Conservation (phyloP, 1,284 basidiomycete genomes). For the Fomitopsis schrenkii region DNA sequence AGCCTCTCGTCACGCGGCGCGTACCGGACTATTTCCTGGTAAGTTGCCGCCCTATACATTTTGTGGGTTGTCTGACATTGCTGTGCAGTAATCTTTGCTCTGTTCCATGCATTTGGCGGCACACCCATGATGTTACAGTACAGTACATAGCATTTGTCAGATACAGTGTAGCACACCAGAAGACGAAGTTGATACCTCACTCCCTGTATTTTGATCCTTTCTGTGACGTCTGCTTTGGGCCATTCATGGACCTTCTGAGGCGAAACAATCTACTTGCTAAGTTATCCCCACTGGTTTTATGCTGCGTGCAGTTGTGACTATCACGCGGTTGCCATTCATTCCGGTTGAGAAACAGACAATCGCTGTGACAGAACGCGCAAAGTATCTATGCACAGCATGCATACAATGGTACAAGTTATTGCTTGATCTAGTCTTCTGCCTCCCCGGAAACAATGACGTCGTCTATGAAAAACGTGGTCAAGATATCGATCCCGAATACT, state of each 20-base stretch:
- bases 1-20: conserved; percentile 95
- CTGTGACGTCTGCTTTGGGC: conserved; percentile 1
- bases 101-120: conserved; percentile 9
- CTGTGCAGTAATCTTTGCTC: conserved; percentile 21
- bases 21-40: conserved; percentile 98
- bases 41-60: conserved; percentile 21
- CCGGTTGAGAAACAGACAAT: too few species aligned
- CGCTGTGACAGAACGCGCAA: too few species aligned
- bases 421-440: conserved; percentile 45
- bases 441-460: conserved; percentile 64
- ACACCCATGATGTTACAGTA: conserved; percentile 21
- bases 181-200: conserved; percentile 21
- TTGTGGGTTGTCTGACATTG: neutral
- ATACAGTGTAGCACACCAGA: conserved; percentile 27
- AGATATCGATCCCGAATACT: neutral
- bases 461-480: conserved; percentile 35
- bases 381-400: neutral
- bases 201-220: conserved; percentile 3
- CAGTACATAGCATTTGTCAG: conserved; percentile 28
- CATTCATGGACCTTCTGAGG: neutral
- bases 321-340: too few species aligned
- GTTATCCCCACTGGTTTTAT: neutral
- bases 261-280: neutral
- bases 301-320: neutral
- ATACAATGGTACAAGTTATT: neutral